Base-by-base conservation (phyloP, 202 grass and related monocot species). In the Panicum virgatum region DNA sequence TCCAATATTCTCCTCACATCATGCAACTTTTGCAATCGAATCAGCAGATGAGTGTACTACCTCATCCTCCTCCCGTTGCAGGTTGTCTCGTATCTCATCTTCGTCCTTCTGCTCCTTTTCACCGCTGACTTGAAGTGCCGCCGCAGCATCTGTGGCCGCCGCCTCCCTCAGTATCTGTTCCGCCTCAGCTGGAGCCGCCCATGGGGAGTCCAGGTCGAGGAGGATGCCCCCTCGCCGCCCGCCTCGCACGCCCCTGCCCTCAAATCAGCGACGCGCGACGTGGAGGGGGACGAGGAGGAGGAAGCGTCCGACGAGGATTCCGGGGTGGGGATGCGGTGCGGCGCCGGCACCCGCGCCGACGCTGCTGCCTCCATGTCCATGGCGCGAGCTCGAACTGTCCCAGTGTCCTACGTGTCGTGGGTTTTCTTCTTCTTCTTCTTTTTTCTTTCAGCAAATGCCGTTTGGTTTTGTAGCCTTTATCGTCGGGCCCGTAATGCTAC, bases 1-100 rank as follows among this genome's bases (percentile, higher is more conserved):
- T n/a, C n/a, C n/a, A n/a, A n/a, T n/a, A n/a, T n/a, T n/a, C n/a
- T n/a, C n/a, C n/a, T n/a, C 58, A 72, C 38, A 50, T 73, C 86
- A 0, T 7, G 53, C 43, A 26, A 69, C 80, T 61, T 80, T 74
- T 56, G 45, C 77, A 58, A 66, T 84, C 74, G 16, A 75, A 81
- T 61, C 85, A 63, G 54, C 67, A n/a, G 69, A 81, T 68, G 6
- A 25, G 63, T 68, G 27, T 82, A 72, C 50, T 63, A 67, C 75
- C 76, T 64, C 61, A 47, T 86, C 77, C 58, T 76, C 76, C 46
- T 90, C 70, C n/a, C 85, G 30, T 46, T 87, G 75, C 80, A 82
- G 73, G 85, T 87, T 88, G 40, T 70, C 53, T 20, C 89, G 36
- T 9, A 80, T 62, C 57, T 72, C 86, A 23, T 90, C 85, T 39